Conservation (phyloP, 192 early-diverging fungal genomes). For the Coemansia sp. region DNA sequence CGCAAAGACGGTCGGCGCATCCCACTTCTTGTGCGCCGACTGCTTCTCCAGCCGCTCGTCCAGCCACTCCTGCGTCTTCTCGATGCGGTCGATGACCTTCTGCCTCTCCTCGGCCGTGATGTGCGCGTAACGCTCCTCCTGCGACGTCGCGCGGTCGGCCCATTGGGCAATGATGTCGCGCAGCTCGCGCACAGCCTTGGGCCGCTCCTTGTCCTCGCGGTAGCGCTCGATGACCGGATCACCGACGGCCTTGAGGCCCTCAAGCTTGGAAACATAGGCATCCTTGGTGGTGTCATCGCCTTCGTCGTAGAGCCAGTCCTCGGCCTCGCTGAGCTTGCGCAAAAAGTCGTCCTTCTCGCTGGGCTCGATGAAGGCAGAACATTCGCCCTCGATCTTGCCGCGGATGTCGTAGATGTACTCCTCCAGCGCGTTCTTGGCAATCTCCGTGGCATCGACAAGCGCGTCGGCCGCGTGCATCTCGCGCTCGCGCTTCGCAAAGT, state of each 20-base stretch:
- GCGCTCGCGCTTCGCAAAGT: constrained; percentile 77
- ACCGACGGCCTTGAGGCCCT: constrained; percentile 74
- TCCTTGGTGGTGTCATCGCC: constrained; percentile 92
- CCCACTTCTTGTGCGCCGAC: constrained; percentile 73
- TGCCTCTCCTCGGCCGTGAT: constrained; percentile 85
- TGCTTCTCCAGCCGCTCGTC: constrained; percentile 77
- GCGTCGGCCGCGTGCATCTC: constrained; percentile 83
- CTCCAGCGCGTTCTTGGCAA: constrained; percentile 92
- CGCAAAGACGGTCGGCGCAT: constrained; percentile 67
- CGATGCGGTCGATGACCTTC: constrained; percentile 71
- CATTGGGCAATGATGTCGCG: constrained; percentile 76
- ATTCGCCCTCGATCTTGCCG: constrained; percentile 76
- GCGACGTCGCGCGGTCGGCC: constrained; percentile 67
- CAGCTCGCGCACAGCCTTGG: constrained; percentile 79
- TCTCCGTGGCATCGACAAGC: constrained; percentile 91
- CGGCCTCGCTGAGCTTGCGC: constrained; percentile 69
- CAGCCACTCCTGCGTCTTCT: constrained; percentile 84
- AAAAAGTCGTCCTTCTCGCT: constrained; percentile 70
- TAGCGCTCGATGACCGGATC: constrained; percentile 79
- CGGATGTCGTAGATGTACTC: constrained; percentile 98
- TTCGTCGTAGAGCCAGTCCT: constrained; percentile 99
- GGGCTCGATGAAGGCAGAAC: constrained; percentile 74
- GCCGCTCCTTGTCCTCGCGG: constrained; percentile 83
- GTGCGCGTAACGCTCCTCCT: constrained; percentile 85
- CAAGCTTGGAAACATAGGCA: constrained; percentile 82